Conservation (phyloP, 169 alveolate genomes). For the Plasmodium berghei region DNA sequence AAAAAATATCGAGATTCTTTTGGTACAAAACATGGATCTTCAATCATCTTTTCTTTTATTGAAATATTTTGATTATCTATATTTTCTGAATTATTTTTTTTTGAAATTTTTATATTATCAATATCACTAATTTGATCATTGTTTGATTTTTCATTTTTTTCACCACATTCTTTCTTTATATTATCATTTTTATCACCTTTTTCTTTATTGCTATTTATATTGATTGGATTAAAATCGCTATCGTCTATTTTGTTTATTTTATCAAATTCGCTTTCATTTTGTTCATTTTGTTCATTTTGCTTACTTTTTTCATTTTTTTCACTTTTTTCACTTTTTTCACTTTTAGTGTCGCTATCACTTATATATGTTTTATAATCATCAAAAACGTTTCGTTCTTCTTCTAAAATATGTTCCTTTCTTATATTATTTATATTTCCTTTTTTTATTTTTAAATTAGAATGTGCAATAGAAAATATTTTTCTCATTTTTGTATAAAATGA, state of each 20-base stretch:
- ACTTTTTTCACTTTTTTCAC: not conserved
- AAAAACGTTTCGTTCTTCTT: slow-evolving; percentile 68
- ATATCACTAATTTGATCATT: not conserved
- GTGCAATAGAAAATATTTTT: too few relatives aligned
- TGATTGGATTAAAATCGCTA: not conserved
- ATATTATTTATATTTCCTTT: slow-evolving; percentile 58
- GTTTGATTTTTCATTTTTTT: not conserved
- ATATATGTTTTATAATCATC: slow-evolving; percentile 63
- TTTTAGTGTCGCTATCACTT: slow-evolving; percentile 48
- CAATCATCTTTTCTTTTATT: slow-evolving; percentile 65
- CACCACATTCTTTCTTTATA: not conserved
- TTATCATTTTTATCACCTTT: not conserved
- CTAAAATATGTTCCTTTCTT: slow-evolving; percentile 62
- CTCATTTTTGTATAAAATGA: too few relatives aligned
- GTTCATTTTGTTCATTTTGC: slow-evolving; percentile 12
- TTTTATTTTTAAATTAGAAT: slow-evolving; percentile 2
- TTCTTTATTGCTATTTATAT: not conserved
- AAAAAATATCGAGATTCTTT: slow-evolving; percentile 61
- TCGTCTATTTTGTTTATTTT: not conserved
- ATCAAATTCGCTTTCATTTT: not conserved
- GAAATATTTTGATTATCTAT: slow-evolving; percentile 20
- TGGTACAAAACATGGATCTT: slow-evolving; percentile 76
- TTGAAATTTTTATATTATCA: not conserved
- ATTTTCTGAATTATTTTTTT: not conserved
- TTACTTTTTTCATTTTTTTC: slow-evolving; percentile 32